phyloP scores from a whole-genome alignment of 768 basidiomycete genomes.

The Boletus eberwhitei region DNA sequence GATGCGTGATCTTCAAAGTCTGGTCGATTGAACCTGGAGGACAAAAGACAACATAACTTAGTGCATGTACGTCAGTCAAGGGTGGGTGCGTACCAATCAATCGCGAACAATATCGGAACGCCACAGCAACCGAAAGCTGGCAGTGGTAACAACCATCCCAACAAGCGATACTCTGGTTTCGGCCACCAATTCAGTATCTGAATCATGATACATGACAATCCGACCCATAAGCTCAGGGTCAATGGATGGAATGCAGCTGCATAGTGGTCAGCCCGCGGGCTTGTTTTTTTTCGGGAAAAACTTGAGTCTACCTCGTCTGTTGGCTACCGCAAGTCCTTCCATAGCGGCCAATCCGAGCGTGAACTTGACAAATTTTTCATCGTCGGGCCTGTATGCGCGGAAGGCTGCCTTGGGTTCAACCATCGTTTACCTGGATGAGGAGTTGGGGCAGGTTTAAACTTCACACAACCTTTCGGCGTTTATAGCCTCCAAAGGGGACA shows the following conservation, averaged over 20 bases:
- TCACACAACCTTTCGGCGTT: not conserved
- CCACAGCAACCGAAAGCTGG: slow-evolving; percentile 64
- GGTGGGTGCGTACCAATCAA: slow-evolving; percentile 58
- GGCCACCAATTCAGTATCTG: slow-evolving; percentile 72
- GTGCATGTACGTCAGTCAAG: not conserved
- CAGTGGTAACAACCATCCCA: slow-evolving; percentile 56
- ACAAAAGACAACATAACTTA: not conserved
- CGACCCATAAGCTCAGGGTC: slow-evolving; percentile 59
- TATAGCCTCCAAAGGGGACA: not conserved
- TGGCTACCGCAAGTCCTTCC: slow-evolving; percentile 66
- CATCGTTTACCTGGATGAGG: slow-evolving; percentile 30
- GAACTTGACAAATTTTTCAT: slow-evolving; percentile 63
- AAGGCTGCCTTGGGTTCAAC: slow-evolving; percentile 45
- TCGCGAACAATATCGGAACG: slow-evolving; percentile 59
- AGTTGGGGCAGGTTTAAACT: not conserved
- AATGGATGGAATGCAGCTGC: slow-evolving; percentile 57
- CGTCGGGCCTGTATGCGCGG: slow-evolving; percentile 46
- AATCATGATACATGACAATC: slow-evolving; percentile 54
- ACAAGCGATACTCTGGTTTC: slow-evolving; percentile 36
- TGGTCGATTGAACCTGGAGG: slow-evolving; percentile 63
- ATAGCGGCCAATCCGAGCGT: slow-evolving; percentile 62
- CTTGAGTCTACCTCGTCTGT: slow-evolving; percentile 46
- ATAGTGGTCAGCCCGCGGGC: not conserved
- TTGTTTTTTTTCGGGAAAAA: not conserved
- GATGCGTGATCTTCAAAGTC: slow-evolving; percentile 56